These are phyloP conservation scores for Cokeromyces recurvatus DNA, from an alignment of 371 early-diverging fungal species.

Conservation along the genomic window DNA sequence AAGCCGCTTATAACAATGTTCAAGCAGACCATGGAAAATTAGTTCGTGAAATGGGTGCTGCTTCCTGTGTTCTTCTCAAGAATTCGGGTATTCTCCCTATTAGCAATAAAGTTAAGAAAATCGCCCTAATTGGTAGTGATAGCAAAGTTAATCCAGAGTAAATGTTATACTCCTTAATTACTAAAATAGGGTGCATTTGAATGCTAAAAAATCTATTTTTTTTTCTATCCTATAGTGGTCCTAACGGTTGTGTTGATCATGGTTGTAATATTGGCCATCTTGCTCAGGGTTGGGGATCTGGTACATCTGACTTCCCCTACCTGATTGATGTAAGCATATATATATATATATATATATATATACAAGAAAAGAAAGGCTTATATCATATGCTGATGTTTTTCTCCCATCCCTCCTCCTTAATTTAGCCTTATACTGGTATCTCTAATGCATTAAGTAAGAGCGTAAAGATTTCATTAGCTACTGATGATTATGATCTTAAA, in stretches of 20 bases:
- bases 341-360: too few relatives aligned
- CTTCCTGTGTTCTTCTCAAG: constrained; percentile 45
- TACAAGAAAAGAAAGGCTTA: too few relatives aligned
- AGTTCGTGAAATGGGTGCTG: constrained; percentile 45
- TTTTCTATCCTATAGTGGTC: not conserved
- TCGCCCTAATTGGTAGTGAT: constrained; percentile 53
- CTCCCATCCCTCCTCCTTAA: not conserved
- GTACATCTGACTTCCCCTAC: constrained; percentile 57
- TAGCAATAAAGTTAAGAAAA: constrained; percentile 12
- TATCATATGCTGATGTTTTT: too few relatives aligned
- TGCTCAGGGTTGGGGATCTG: constrained; percentile 65
- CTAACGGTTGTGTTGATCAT: constrained; percentile 24
- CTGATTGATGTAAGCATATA: constrained; percentile 25
- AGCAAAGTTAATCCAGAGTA: constrained; percentile 28
- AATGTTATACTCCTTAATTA: too few relatives aligned
- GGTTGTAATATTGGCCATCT: constrained; percentile 43
- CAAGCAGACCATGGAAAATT: constrained; percentile 32
- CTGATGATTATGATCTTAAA: constrained; percentile 37
- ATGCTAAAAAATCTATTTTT: too few relatives aligned
- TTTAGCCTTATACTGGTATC: constrained; percentile 33
- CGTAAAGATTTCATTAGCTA: constrained; percentile 24
- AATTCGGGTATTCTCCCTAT: constrained; percentile 41
- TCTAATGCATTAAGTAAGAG: constrained; percentile 20
- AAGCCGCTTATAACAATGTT: constrained; percentile 30
- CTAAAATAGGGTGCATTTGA: too few relatives aligned